These are phyloP conservation scores for Fusarium sacchari DNA, from an alignment of 2,329 filamentous ascomycete species.

Conservation along the genomic window DNA sequence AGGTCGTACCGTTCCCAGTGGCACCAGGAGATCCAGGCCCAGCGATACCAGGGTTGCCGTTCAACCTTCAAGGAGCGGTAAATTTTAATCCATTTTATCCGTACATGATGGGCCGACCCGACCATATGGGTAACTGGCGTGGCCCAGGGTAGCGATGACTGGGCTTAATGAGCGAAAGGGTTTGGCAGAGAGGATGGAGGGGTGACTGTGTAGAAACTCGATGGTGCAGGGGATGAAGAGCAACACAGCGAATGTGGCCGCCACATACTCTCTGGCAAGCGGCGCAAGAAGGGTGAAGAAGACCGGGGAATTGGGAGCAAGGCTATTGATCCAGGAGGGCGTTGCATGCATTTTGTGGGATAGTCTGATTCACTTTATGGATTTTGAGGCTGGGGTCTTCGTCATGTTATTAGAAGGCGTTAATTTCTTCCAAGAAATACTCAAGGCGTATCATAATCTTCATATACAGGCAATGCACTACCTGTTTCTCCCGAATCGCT, in stretches of 20 bases:
- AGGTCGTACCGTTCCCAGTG: not conserved
- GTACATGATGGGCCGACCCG: not conserved
- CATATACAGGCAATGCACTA: conserved; percentile 35
- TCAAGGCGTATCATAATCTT: not conserved
- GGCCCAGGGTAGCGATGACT: not conserved
- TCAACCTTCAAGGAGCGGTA: not conserved
- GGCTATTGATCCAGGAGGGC: not conserved
- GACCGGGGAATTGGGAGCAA: not conserved
- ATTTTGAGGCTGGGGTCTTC: not conserved
- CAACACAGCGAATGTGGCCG: not conserved
- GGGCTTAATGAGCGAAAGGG: not conserved
- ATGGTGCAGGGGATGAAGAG: not conserved
- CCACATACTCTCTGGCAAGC: not conserved
- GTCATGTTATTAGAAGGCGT: not conserved
- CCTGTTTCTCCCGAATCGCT: conserved; percentile 63
- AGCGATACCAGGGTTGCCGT: not conserved
- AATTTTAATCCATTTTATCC: not conserved
- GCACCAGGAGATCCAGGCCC: not conserved
- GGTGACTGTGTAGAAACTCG: not conserved
- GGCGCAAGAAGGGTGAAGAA: not conserved
- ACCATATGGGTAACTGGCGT: not conserved
- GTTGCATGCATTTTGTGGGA: not conserved
- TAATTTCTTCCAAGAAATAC: not conserved
- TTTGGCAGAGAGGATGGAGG: not conserved
- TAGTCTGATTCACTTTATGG: not conserved